phyloP scores from a whole-genome alignment of 139 green algal species.

The Diplosphaera chodatii region DNA sequence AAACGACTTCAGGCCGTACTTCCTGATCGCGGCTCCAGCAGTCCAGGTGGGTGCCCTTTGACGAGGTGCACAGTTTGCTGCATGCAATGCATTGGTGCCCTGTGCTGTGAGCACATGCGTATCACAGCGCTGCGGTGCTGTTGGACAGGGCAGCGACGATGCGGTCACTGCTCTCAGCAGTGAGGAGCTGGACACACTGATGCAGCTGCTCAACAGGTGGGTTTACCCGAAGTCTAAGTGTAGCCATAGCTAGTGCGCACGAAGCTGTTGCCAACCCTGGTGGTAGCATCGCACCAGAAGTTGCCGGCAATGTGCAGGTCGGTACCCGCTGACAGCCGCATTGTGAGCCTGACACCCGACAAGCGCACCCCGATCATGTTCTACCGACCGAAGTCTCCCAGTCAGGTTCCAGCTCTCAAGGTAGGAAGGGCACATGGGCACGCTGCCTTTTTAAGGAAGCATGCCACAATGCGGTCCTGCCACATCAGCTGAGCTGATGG shows the following conservation, averaged over 20 bases:
- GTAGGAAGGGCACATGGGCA: no score
- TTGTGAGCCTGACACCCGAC: slow-evolving; percentile 27
- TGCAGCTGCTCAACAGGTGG: neutral
- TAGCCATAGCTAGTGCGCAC: no score
- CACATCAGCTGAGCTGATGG: no score
- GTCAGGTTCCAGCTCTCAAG: slow-evolving; percentile 22
- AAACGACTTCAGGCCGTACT: slow-evolving; percentile 48
- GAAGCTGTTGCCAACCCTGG: neutral
- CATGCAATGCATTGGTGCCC: neutral
- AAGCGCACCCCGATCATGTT: slow-evolving; percentile 49
- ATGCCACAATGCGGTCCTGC: no score
- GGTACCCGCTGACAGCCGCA: slow-evolving; percentile 20
- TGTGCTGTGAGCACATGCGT: no score
- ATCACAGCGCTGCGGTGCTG: no score
- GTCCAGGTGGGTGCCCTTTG: slow-evolving; percentile 4
- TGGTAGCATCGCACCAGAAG: neutral
- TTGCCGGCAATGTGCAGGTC: slow-evolving; percentile 23
- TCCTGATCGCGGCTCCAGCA: slow-evolving; percentile 40
- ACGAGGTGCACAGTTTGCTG: no score
- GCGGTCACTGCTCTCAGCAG: neutral
- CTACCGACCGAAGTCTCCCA: slow-evolving; percentile 43
- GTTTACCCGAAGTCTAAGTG: no score
- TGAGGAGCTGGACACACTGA: neutral
- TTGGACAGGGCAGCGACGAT: no score
- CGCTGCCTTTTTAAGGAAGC: no score